Evolutionary conservation across 225 moss, liverwort and hornwort species (phyloP).

Genomic region (Bryoerythrophyllum caledonicum): DNA sequence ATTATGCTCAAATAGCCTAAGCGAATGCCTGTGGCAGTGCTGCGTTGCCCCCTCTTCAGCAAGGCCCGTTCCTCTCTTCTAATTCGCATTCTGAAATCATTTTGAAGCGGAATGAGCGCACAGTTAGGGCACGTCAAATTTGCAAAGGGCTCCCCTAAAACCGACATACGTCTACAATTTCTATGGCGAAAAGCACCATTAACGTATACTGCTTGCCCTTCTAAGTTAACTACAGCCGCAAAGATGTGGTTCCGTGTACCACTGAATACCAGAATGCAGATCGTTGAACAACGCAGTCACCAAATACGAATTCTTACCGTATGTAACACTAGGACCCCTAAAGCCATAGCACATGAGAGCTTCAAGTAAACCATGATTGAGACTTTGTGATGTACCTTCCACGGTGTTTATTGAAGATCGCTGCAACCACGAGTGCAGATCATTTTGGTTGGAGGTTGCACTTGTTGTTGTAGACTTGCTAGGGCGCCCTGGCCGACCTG

Average conservation of each 20-base stretch:
- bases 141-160: neutral
- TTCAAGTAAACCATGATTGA: no score
- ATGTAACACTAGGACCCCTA: neutral
- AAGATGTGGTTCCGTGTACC: neutral
- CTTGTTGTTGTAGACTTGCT: neutral
- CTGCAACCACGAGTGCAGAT: neutral
- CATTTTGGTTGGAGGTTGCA: neutral
- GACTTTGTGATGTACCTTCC: no score
- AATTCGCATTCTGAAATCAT: neutral
- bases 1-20: no score
- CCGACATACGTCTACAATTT: neutral
- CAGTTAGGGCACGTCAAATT: neutral
- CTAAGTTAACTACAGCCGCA: no score
- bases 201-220: no score
- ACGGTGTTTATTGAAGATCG: no score
- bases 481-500: neutral
- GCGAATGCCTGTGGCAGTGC: neutral
- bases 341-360: slow-evolving; percentile 14
- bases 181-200: neutral
- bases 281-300: neutral
- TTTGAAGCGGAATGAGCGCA: neutral
- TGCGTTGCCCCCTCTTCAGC: neutral
- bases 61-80: neutral
- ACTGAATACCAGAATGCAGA: neutral
- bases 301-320: no score